Evolutionary conservation across 129 eudicot genomes (phyloP), one percentile per base, ranked within the genome.

Genomic region (Flaveria robusta): DNA sequence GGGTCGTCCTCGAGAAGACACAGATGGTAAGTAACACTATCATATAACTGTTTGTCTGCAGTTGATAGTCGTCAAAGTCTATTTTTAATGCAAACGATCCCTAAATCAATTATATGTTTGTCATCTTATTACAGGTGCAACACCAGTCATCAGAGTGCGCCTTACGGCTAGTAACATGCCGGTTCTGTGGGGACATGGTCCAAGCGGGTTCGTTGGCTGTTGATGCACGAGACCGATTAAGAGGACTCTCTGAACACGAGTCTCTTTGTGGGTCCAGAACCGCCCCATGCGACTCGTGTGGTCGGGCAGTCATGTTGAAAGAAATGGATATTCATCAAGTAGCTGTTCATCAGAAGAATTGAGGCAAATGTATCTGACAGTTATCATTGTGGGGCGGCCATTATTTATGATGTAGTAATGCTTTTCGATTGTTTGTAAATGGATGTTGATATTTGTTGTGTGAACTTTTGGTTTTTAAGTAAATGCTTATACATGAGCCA

Each of bases 271-370:
- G 97, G 72, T 94, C 98, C 9, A 77, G 97, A 84, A 94, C 97
- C 16, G 88, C 98, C 24, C 98, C 99, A 1, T 94, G 99, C 18
- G 97, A 91, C 77, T 94, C 97, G 12, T 94, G 99, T 79, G 99
- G 99, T 9, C 89, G 99, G 70, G 76, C 99, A 2, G 99, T 94
- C 20, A 94, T 94, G 99, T 71, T 94, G 88, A 94, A 94, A 73
- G 99, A 94, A 65, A 94, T 94, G 99, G 96, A 94, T 12, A 94
- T 94, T 67, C 99, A 94, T 83, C 97, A 83, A 77, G 86, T 94
- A 68, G 98, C 97, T 20, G 98, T 94, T 39, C 98, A 94, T 75
- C 98, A 80, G 74, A 88, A 83, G 80, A 88, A 74, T 71, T 85
- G 78, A 78, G 6, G 68, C 45, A 63, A 29, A 4, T 62, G 39